Base-by-base conservation (phyloP, 2,329 filamentous ascomycete species). In the Xylariaceae sp. region DNA sequence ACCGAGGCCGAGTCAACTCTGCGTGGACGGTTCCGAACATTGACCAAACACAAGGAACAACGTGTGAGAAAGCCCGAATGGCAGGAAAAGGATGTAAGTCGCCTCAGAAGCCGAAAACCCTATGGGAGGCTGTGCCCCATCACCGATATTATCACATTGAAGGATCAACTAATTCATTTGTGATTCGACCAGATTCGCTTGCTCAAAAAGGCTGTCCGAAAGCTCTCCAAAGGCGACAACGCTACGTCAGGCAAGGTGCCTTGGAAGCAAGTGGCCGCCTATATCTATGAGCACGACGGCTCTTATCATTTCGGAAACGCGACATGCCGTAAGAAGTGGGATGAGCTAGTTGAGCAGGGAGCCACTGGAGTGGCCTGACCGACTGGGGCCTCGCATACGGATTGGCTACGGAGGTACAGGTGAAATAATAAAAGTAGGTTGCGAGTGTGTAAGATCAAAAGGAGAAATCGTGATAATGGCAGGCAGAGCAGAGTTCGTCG, bases 1-100 rank as follows among this genome's bases (percentile, higher is more conserved):
- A 73, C 70, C 0, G 86, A 89, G 66, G 85, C 87, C 1, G 88
- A 90, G 73, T 88, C 87, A 9, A 92, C 89, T 0, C 77, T 92
- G 44, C 80, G 89, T 11, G 89, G 89, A 0, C 80, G 88, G 0
- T 85, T 82, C 65, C 78, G 88, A 3, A 83, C 80, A 2, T 71
- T 90, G 66, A 89, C 83, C 6, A 90, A 89, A 74, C 73, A 74
- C 10, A 83, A 83, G 65, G 77, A 80, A 39, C 78, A 83, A 58
- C 77, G 88, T 4, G 82, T 89, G 2, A 78, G 89, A 6, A 85
- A 83, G 71, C 88, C 88, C 0, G 73, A 80, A 59, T 92, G 88
- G 88, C 77, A 72, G 0, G 74, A 77, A 0, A 73, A 75, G 1
- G 88, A 92, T 74, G 88, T 90, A 73, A 80, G 87, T 79, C 45